Evolutionary conservation across 345 rosid genomes (phyloP), one percentile per base, ranked within the genome.

Genomic region (Eutrema heterophyllum): DNA sequence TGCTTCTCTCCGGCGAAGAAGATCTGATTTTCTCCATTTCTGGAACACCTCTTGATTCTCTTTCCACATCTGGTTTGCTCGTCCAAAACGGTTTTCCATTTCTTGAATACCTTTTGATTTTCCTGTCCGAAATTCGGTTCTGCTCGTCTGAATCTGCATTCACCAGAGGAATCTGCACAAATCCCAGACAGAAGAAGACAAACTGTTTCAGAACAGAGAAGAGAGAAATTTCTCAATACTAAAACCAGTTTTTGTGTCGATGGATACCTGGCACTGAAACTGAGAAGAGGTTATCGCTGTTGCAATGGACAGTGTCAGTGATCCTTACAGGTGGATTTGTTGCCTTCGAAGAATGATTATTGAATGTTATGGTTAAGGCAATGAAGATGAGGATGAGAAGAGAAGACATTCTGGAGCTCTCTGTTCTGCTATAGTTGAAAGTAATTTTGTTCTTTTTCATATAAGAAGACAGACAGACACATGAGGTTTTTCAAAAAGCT

Each of bases 141-240:
- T 7, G 78, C 68, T 21, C 26, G 56, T 76, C 66, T 87, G 15
- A 77, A 72, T 70, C 67, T 75, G 84, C 93, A 88, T 71, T 89
- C 83, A 55, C 85, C 83, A 41, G 82, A 65, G 46, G 92, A 91
- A 27, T 86, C 98, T 94, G 87, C 68, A 79, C 36, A 66, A 29
- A 46, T 29, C 13, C 13, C 52, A 50, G 26, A 10, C 11, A 49
- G 46, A 74, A 67, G 52, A 66, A 58, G 18, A 58, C 61, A 58
- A 50, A 67, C 29, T 40, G 2, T 50, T 5, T 67, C 56, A 51
- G 6, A 41, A 48, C 7, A 59, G 24, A 30, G 53, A 67, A 29
- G 7, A 40, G 11, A 21, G 5, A 39, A 51, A 54, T 50, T 59
- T 51, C 5, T 21, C 41, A 29, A 29, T 16, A 60, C 51, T 7